phyloP scores from a whole-genome alignment of 2,329 filamentous ascomycete species.

The Leptosphaerulina australis region DNA sequence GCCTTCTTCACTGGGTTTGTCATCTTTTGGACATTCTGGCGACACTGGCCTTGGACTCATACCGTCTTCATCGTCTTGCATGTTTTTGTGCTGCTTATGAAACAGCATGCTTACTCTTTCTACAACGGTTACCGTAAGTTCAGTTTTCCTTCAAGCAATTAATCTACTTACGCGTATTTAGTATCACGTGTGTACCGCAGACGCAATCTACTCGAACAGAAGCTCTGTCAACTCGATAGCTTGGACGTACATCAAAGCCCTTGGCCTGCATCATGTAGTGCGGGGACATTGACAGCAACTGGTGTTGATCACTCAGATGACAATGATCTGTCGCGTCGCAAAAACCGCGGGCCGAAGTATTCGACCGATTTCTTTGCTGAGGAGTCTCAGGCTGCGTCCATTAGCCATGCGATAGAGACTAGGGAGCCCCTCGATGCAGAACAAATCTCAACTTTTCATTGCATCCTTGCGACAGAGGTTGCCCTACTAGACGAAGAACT shows the following conservation, averaged over 20 bases:
- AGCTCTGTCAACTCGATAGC: conserved; percentile 64
- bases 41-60: conserved; percentile 84
- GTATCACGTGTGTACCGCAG: conserved; percentile 65
- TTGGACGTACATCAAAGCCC: conserved; percentile 55
- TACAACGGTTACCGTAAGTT: conserved; percentile 71
- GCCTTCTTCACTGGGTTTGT: conserved; percentile 65
- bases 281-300: conserved; percentile 17
- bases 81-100: conserved; percentile 78
- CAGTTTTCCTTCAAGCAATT: not conserved
- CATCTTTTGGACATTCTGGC: conserved; percentile 69
- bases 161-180: conserved; percentile 13
- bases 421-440: conserved; percentile 64
- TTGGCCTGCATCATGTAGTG: conserved; percentile 29
- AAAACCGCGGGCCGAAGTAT: conserved; percentile 46
- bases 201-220: conserved; percentile 51
- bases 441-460: conserved; percentile 68
- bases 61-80: conserved; percentile 79
- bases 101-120: conserved; percentile 79
- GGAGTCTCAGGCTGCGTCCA: conserved; percentile 63
- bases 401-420: conserved; percentile 67
- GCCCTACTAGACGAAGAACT: conserved; percentile 68
- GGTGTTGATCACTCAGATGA: conserved; percentile 21
- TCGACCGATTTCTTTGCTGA: conserved; percentile 55
- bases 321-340: conserved; percentile 31
- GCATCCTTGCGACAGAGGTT: conserved; percentile 71